A percentile compares a stretch with the other conserved stretches of the same genome.
Evolutionary conservation across 2,329 filamentous ascomycete genomes (phyloP).

Genomic region (Beauveria australis): DNA sequence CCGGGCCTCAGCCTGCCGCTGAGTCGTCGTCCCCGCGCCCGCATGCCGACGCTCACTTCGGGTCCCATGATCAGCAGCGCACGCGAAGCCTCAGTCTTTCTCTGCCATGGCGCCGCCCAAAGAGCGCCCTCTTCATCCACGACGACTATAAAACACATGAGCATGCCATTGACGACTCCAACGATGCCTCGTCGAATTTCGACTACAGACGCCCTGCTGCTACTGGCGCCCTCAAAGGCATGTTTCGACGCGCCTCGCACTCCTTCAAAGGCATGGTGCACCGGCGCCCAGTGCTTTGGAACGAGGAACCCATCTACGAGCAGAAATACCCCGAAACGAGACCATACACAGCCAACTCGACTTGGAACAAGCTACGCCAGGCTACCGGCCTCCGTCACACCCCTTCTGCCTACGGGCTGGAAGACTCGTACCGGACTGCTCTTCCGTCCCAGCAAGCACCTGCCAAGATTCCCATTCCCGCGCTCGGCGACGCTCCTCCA

Average conservation of each 20-base stretch:
- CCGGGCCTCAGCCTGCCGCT: neutral
- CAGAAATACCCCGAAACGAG: conserved; percentile 20
- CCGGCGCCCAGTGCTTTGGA: conserved; percentile 35
- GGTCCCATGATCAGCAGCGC: conserved; percentile 29
- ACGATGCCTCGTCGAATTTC: conserved; percentile 8
- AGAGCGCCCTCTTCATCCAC: conserved; percentile 30
- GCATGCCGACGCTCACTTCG: conserved; percentile 8
- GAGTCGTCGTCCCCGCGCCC: neutral
- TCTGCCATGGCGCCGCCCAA: conserved; percentile 41
- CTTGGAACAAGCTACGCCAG: conserved; percentile 45
- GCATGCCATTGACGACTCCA: conserved; percentile 24
- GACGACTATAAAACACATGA: conserved; percentile 23
- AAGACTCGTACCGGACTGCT: conserved; percentile 20
- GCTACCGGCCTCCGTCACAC: conserved; percentile 43
- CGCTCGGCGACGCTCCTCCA: conserved; percentile 45
- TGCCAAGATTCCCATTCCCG: conserved; percentile 34
- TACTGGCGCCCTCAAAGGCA: conserved; percentile 37
- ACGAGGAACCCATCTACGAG: conserved; percentile 22
- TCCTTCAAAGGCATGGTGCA: conserved; percentile 46
- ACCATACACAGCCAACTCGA: conserved; percentile 40
- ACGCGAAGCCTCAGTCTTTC: conserved; percentile 43
- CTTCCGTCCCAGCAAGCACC: conserved; percentile 21
- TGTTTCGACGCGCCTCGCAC: conserved; percentile 47
- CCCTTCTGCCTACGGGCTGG: conserved; percentile 35
- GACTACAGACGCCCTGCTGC: conserved; percentile 19